Evolutionary conservation across 2,329 filamentous ascomycete genomes (phyloP).

Genomic region (Penicillium sclerotigenum): DNA sequence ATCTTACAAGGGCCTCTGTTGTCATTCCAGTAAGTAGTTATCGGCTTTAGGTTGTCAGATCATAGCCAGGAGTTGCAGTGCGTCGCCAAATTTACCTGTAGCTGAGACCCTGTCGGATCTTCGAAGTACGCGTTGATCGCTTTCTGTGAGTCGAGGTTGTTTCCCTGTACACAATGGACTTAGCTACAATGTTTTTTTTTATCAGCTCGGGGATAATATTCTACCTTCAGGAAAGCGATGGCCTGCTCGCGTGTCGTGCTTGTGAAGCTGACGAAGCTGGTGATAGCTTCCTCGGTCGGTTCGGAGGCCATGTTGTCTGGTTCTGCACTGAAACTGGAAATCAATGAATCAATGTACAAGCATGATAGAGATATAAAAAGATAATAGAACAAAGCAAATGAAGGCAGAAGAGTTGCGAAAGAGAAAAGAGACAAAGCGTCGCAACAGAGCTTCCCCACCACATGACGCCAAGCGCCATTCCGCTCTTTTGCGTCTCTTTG

Average conservation of each 20-base stretch:
- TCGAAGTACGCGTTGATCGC: constrained; percentile 50
- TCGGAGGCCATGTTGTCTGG: constrained; percentile 34
- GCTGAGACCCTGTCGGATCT: constrained; percentile 38
- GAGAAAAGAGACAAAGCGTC: constrained; percentile 2
- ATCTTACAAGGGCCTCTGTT: constrained; percentile 28
- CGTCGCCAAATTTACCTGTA: constrained; percentile 26
- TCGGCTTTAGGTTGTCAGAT: constrained; percentile 17
- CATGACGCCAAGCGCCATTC: constrained; percentile 25
- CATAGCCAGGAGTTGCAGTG: not conserved
- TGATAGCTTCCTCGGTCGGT: constrained; percentile 41
- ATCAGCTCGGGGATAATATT: not conserved
- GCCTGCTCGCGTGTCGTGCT: constrained; percentile 41
- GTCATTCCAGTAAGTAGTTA: constrained; percentile 24
- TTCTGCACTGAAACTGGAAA: not conserved
- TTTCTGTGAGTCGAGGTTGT: constrained; percentile 44
- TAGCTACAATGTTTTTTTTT: constrained; percentile 1
- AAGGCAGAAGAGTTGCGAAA: not conserved
- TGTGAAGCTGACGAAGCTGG: constrained; percentile 42
- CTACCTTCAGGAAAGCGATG: constrained; percentile 42
- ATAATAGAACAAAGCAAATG: constrained; percentile 1
- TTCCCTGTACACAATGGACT: constrained; percentile 35
- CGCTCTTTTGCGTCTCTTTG: not conserved
- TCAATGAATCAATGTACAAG: not conserved
- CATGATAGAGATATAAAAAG: not conserved
- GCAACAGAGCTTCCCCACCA: constrained; percentile 25